Evolutionary conservation across 1,284 basidiomycete genomes (phyloP), one percentile per base, ranked within the genome.

Genomic region (Trametes pubescens): DNA sequence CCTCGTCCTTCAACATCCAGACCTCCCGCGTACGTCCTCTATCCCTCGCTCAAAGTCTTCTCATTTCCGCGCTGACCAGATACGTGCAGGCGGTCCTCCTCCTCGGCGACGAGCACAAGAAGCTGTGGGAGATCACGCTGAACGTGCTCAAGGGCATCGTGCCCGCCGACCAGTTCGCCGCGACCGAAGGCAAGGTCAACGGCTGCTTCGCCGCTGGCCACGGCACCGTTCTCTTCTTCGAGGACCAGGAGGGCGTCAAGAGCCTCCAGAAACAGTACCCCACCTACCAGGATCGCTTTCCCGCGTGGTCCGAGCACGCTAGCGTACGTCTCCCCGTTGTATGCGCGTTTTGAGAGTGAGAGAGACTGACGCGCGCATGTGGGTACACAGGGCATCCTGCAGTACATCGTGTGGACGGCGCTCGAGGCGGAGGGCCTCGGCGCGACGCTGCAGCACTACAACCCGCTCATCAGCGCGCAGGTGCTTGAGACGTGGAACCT

Each of bases 181-280:
- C 66, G 35, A 72, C 71, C 24, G 68, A 67, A 61, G 58, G 48
- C 52, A 69, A 67, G 64, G 57, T 72, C 62, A 57, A 59, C 37
- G 61, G 65, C 29, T 32, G 29, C 52, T 72, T 72, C 65, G 68
- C 68, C 53, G 64, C 61, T 57, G 71, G 68, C 59, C 62, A 71
- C 68, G 71, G 71, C 64, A 71, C 68, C 56, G 60, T 72, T 57
- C 69, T 72, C 61, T 72, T 71, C 63, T 72, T 72, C 68, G 71
- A 72, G 68, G 71, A 72, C 65, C 59, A 69, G 66, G 52, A 52
- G 13, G 62, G 46, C 54, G 55, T 72, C 46, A 69, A 69, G 66
- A 57, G 55, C 57, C 71, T 72, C 64, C 68, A 69, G 69, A 49
- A 51, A 49, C 54, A 58, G 53, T 68, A 67, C 65, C 49, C 71